phyloP scores from a whole-genome alignment of 73 alveolate genomes.

The Tetrahymena malaccensis region DNA sequence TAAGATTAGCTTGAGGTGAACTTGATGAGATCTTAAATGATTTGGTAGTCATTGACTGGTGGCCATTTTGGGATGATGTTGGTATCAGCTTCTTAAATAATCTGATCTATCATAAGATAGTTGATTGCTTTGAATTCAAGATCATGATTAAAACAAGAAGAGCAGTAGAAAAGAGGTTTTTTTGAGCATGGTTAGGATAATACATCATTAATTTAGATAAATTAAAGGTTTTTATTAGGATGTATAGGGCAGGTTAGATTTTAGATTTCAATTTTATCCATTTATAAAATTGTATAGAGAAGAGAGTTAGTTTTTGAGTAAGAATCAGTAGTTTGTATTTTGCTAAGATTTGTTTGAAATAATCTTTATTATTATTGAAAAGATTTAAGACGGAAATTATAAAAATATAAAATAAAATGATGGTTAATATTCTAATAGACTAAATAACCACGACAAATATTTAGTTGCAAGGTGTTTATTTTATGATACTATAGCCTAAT shows the following conservation, averaged over 20 bases:
- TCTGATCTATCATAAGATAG: not conserved
- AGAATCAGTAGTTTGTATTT: too few species aligned
- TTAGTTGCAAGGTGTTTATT: too few species aligned
- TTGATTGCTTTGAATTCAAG: not conserved
- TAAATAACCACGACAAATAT: too few species aligned
- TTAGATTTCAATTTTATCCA: not conserved
- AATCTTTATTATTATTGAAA: too few species aligned
- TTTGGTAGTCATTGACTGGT: not conserved
- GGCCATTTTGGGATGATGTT: not conserved
- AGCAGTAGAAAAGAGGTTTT: not conserved
- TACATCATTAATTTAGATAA: not conserved
- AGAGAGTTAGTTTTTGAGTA: too few species aligned
- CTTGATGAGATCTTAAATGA: not conserved
- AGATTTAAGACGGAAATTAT: too few species aligned
- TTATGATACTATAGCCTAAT: too few species aligned
- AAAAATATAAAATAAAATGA: too few species aligned
- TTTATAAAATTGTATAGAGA: too few species aligned
- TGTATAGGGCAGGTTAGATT: not conserved
- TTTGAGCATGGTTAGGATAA: too few species aligned
- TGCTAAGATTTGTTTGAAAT: too few species aligned
- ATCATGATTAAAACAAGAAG: not conserved
- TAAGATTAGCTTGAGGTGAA: not conserved
- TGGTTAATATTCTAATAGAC: too few species aligned
- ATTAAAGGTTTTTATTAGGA: not conserved
- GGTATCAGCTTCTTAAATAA: not conserved